Base-by-base conservation (phyloP, 805 yeast genomes). In the Cyberlindnera suaveolens region DNA sequence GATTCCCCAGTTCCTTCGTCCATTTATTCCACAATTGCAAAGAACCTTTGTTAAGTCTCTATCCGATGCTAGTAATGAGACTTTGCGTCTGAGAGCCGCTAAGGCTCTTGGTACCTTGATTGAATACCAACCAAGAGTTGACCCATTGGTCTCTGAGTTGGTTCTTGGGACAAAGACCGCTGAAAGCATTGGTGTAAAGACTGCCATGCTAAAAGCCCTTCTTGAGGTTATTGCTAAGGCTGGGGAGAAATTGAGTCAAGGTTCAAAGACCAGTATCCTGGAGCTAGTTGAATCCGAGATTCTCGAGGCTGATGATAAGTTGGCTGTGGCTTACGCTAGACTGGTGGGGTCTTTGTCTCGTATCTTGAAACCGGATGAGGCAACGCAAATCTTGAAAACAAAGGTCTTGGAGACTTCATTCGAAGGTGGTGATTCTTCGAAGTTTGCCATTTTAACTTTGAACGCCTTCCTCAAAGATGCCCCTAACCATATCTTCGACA, bases 21-120 rank as follows among this genome's bases (percentile, higher is more conserved):
- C 99, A 14, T 93, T 93, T 63, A 79, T 93, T 64, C 99, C 99
- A 8, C 99, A 93, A 68, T 74, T 93, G 53, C 99, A 93, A 67
- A 78, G 99, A 61, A 93, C 99, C 1, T 93, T 93, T 67, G 96
- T 91, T 34, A 85, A 95, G 61, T 85, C 96, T 2, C 70, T 93
- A 51, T 75, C 87, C 40, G 99, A 93, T 65, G 71, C 85, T 2
- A 57, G 76, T 2, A 85, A 82, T 54, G 95, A 84, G 40, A 65
- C 75, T 8, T 70, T 93, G 56, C 75, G 98, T 51, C 64, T 78
- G 6, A 77, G 95, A 49, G 96, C 99, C 13, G 97, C 96, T 26
- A 75, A 73, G 49, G 97, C 96, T 0, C 69, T 93, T 52, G 96
- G 96, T 41, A 78, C 90, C 9, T 74, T 93, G 59, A 86, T 91